These are phyloP conservation scores for Camelina hispida DNA, from an alignment of 345 rosid species.

Conservation along the genomic window DNA sequence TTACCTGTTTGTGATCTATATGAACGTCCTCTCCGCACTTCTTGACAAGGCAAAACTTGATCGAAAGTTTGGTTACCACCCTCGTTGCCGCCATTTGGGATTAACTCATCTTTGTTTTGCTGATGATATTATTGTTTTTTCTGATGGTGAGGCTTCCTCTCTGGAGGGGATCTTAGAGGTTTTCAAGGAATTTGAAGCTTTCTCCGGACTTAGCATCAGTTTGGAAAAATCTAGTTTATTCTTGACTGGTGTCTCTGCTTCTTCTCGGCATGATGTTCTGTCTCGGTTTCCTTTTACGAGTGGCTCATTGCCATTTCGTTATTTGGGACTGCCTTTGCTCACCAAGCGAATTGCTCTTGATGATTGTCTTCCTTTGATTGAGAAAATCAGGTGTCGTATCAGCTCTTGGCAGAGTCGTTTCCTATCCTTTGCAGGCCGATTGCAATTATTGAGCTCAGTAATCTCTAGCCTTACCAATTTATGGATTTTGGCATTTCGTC, in stretches of 20 bases:
- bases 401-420: not conserved
- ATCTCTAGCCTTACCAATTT: not conserved
- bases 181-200: not conserved
- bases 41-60: not conserved
- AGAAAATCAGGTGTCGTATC: accelerated
- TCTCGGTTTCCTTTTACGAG: accelerated
- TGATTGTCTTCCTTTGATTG: not conserved
- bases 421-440: not conserved
- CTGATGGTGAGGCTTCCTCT: not conserved
- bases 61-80: not conserved
- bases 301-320: not conserved
- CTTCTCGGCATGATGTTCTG: not conserved
- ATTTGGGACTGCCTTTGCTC: not conserved
- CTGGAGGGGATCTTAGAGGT: not conserved
- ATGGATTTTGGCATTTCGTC: not conserved
- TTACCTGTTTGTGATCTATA: not conserved
- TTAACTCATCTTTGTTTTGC: not conserved
- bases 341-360: not conserved
- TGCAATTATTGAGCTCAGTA: not conserved
- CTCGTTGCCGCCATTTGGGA: accelerated
- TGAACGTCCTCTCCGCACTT: not conserved
- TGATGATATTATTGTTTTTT: not conserved
- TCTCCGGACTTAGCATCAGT: not conserved
- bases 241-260: not conserved
- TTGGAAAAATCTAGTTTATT: not conserved